A percentile compares a stretch with the other conserved stretches of the same genome.
Conservation (phyloP, 140 eudicot genomes). For the Senecio squalidus region DNA sequence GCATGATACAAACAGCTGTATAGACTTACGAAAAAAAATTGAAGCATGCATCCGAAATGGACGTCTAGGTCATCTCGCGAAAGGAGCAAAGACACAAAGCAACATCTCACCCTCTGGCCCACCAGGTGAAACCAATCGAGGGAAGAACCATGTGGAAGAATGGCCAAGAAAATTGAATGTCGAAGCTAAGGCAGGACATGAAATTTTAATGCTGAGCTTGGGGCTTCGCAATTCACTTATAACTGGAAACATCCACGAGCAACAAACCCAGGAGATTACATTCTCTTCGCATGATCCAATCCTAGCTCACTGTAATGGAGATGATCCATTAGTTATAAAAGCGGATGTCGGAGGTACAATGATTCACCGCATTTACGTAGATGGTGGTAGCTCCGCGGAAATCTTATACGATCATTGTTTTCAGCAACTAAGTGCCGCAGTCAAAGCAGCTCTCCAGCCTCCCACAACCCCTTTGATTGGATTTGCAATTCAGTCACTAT, state of each 20-base stretch:
- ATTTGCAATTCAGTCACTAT: not conserved
- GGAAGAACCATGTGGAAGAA: not conserved
- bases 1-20: not conserved
- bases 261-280: not conserved
- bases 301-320: not conserved
- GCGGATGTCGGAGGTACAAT: not conserved
- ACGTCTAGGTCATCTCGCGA: not conserved
- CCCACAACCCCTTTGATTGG: not conserved
- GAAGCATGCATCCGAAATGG: not conserved
- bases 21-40: not conserved
- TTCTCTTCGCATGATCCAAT: not conserved
- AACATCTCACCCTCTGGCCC: not conserved
- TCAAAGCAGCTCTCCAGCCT: not conserved
- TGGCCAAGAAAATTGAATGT: not conserved
- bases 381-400: not conserved
- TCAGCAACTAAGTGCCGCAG: not conserved
- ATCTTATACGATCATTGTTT: not conserved
- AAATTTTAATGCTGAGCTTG: not conserved
- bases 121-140: not conserved
- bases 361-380: not conserved
- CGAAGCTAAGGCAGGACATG: not conserved
- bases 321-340: not conserved
- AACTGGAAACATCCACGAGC: not conserved
- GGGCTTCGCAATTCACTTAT: not conserved
- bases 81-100: not conserved